phyloP scores from a whole-genome alignment of 1,139 yeast genomes.

The Saccharomyces uvarum region DNA sequence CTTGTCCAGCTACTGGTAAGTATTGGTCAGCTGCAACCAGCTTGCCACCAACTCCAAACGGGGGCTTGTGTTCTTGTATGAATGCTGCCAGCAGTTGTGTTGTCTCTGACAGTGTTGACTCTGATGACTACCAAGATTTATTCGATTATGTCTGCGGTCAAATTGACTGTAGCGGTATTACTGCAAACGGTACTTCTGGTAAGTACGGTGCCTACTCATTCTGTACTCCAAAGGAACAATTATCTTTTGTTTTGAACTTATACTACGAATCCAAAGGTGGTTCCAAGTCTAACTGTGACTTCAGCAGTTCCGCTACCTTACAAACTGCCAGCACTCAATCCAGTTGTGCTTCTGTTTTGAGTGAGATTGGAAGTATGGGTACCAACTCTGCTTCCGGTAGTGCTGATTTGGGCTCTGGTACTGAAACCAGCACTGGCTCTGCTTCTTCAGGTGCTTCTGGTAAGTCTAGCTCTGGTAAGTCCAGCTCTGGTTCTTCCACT shows the following conservation, averaged over 20 bases:
- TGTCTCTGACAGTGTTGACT: conserved; percentile 42
- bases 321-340: conserved; percentile 46
- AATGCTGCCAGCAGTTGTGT: conserved; percentile 46
- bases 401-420: conserved; percentile 31
- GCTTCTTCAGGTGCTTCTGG: conserved; percentile 12
- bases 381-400: conserved; percentile 38
- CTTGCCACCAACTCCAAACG: conserved; percentile 71
- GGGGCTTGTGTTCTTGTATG: conserved; percentile 56
- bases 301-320: conserved; percentile 55
- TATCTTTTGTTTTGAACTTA: conserved; percentile 55
- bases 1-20: conserved; percentile 47
- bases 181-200: conserved; percentile 53
- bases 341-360: conserved; percentile 43
- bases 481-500: conserved; percentile 12
- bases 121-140: conserved; percentile 48
- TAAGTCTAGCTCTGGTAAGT: conserved; percentile 10
- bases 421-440: conserved; percentile 26
- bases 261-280: conserved; percentile 50
- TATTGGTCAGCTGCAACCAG: conserved; percentile 57
- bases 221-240: conserved; percentile 55
- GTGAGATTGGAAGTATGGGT: conserved; percentile 34
- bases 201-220: conserved; percentile 58
- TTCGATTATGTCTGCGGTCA: conserved; percentile 50
- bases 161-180: conserved; percentile 48
- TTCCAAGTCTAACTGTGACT: conserved; percentile 50